Percentiles rank a stretch among this genome's conserved stretches.
Conservation (phyloP, 257 asterid species). For the Nicotiana tomentosiformis region DNA sequence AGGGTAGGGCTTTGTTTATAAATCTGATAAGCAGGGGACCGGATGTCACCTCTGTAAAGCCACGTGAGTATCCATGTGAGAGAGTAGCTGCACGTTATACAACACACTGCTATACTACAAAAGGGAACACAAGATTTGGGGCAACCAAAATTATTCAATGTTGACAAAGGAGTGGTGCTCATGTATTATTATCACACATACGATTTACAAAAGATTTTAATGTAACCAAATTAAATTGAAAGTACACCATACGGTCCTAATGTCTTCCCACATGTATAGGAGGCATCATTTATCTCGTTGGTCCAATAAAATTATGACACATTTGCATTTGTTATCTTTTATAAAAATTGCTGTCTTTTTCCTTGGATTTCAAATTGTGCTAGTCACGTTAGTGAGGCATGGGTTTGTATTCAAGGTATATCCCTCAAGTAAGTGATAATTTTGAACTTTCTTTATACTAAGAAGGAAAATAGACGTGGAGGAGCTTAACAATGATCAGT, state of each 20-base stretch:
- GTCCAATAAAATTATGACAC: constrained; percentile 15
- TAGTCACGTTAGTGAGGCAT: constrained; percentile 22
- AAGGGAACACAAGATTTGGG: not conserved
- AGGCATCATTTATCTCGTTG: constrained; percentile 6
- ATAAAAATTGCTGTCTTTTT: not conserved
- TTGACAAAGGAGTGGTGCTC: constrained; percentile 22
- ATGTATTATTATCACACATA: constrained; percentile 5
- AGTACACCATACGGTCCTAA: constrained; percentile 16
- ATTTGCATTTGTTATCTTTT: not conserved
- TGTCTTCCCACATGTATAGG: constrained; percentile 12
- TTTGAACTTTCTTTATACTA: not conserved
- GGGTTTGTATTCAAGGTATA: constrained; percentile 3
- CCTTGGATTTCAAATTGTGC: constrained; percentile 10
- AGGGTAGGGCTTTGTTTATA: too few relatives aligned
- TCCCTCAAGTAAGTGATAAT: not conserved
- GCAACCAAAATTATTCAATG: not conserved
- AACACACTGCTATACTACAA: not conserved
- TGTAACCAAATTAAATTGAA: not conserved
- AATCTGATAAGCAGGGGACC: not conserved
- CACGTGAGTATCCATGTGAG: not conserved
- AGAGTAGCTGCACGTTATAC: not conserved
- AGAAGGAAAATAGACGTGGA: not conserved
- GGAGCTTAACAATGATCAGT: not conserved
- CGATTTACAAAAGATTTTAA: constrained; percentile 1
- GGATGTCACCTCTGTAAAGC: not conserved